Evolutionary conservation across 345 rosid species (phyloP).

Genomic region (Dipteronia dyeriana): DNA sequence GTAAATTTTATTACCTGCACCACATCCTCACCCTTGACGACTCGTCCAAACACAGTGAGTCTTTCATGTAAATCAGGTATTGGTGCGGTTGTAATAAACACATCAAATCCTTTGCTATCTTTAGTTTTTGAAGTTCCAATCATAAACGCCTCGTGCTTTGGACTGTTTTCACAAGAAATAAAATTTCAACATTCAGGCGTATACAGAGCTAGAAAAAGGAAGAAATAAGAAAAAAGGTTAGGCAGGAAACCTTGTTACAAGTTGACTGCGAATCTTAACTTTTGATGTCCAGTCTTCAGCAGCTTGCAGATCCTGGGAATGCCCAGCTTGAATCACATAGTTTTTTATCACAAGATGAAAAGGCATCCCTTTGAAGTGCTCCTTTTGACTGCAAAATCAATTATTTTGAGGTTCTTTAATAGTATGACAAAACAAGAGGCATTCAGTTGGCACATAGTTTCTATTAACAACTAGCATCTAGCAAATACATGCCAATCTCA

Average conservation of each 20-base stretch:
- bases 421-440: slow-evolving; percentile 1
- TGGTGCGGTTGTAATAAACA: slow-evolving; percentile 82
- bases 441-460: neutral
- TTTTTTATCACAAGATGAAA: slow-evolving; percentile 83
- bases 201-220: neutral
- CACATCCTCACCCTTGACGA: slow-evolving; percentile 76
- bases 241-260: slow-evolving; percentile 53
- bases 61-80: slow-evolving; percentile 77
- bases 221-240: slow-evolving; percentile 3
- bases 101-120: slow-evolving; percentile 59
- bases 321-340: slow-evolving; percentile 87
- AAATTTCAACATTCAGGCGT: neutral
- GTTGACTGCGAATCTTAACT: slow-evolving; percentile 72
- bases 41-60: slow-evolving; percentile 77
- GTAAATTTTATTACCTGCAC: slow-evolving; percentile 59
- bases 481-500: neutral
- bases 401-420: slow-evolving; percentile 5
- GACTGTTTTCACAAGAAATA: slow-evolving; percentile 37
- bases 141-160: slow-evolving; percentile 85
- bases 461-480: neutral
- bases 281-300: slow-evolving; percentile 80
- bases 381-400: slow-evolving; percentile 69
- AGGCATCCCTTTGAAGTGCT: slow-evolving; percentile 77
- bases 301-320: slow-evolving; percentile 49
- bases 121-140: slow-evolving; percentile 69